phyloP scores from a whole-genome alignment of 2,329 filamentous ascomycete genomes.

The Pseudogymnoascus sp. region DNA sequence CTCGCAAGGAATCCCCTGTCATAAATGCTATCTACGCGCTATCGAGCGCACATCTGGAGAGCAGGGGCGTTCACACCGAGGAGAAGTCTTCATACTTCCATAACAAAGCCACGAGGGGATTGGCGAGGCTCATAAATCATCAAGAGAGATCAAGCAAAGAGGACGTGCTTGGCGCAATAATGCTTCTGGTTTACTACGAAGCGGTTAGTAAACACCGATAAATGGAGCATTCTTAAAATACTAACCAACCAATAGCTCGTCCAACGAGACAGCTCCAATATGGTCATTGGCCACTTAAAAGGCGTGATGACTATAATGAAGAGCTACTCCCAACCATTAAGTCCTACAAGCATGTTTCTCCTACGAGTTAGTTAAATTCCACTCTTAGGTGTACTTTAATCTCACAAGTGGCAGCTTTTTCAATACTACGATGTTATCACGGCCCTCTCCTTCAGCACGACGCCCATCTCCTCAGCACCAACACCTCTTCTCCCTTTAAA shows the following conservation, averaged over 20 bases:
- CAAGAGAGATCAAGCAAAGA: conserved; percentile 43
- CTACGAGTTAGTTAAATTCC: conserved; percentile 41
- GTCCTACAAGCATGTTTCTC: conserved; percentile 48
- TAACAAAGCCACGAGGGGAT: conserved; percentile 49
- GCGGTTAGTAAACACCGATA: conserved; percentile 38
- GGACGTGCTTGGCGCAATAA: conserved; percentile 52
- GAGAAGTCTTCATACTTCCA: conserved; percentile 54
- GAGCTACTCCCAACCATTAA: conserved; percentile 36
- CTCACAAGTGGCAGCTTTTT: conserved; percentile 43
- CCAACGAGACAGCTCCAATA: conserved; percentile 49
- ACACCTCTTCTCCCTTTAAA: neutral
- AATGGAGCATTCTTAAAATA: neutral
- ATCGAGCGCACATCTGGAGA: conserved; percentile 75
- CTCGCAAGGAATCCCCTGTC: conserved; percentile 48
- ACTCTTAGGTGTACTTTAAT: neutral
- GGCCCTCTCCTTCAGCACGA: neutral
- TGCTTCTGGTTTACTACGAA: conserved; percentile 56
- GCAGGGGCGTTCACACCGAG: conserved; percentile 42
- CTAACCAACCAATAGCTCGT: conserved; percentile 42
- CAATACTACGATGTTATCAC: conserved; percentile 34
- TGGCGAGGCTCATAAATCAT: conserved; percentile 48
- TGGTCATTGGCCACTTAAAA: conserved; percentile 53
- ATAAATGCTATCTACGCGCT: conserved; percentile 81
- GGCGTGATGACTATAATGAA: conserved; percentile 55
- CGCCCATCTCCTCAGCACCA: neutral